Base-by-base conservation (phyloP, 2,329 filamentous ascomycete species). In the Cercospora sesami region DNA sequence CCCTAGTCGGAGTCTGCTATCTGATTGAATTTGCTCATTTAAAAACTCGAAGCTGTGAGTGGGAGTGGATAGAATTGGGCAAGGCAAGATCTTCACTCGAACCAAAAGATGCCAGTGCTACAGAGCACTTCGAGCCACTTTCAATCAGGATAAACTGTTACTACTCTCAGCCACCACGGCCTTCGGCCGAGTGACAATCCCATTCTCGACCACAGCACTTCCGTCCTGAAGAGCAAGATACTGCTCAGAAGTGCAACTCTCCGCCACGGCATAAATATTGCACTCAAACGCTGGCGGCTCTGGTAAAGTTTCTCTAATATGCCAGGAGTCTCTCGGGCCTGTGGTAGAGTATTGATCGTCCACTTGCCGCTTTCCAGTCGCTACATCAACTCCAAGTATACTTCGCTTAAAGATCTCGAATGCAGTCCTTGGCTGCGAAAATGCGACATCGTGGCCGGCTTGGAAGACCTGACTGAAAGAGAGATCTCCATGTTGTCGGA, bases 381-480 rank as follows among this genome's bases (percentile, higher is more conserved):
- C 83, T 59, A 89, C 80, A 67, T 87, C 86, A 10, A 77, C 79
- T 59, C 83, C 82, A 61, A 83, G 79, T 60, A 86, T 80, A 0
- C 82, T 81, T 5, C 86, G 84, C 21, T 81, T 79, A 75, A 88
- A 87, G 58, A 88, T 83, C 68, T 84, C 78, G 61, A 83, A 86
- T 2, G 83, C 81, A 0, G 84, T 85, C 71, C 86, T 80, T 0
- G 86, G 86, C 72, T 87, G 84, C 71, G 86, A 87, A 26, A 58
- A 70, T 1, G 68, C 68, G 42, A 16, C 71, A 60, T 75, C 73
- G 61, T 79, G 76, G 8, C 77, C 77, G 23, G 76, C 73, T 55
- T 79, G 61, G 64, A 78, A 79, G 8, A 80, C 72, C 5, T 78
- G 71, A 7, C 74, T 72, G 74, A 80, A 80, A 6, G 77, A 78